Evolutionary conservation across 352 stramenopile species (phyloP), one percentile per base, ranked within the genome.

Genomic region (Phytophthora palmivora): DNA sequence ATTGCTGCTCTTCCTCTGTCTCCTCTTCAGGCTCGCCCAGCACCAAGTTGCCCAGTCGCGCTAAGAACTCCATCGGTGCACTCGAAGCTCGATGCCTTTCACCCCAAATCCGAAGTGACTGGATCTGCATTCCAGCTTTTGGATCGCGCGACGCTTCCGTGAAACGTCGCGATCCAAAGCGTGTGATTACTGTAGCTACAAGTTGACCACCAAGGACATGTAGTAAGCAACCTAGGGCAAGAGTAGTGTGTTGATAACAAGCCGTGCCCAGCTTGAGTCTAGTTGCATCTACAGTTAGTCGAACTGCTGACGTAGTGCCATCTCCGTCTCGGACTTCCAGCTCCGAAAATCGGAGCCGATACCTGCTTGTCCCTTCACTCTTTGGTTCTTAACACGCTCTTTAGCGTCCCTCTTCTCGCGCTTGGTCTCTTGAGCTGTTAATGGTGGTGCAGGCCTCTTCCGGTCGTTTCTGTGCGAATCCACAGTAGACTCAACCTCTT

Each of bases 241-340:
- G 3, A 6, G 6, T 3, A 28, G 24, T 28, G 3, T 28, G 24
- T 28, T 28, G 24, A 28, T 3, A 28, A 28, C 6, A 6, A 3
- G 3, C 24, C 24, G 24, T 6, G 24, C 6, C 24, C 3, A 28
- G 24, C 24, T 28, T 6, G 24, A 3, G 24, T 28, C 24, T 12
- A 18, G 38, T 11, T 44, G 26, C n/a, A 53, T 47, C 41, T 45
- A n/a, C 14, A 6, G 14, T 58, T 67, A 95, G 58, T 91, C 81
- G 46, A 87, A 95, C 43, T 91, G 78, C 67, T 95, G 87, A 1
- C 87, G 74, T 49, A 93, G 56, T 8, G 67, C 55, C 87, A 95
- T 95, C 72, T 94, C 87, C 8, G 79, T 80, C 58, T 95, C 87
- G 22, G 78, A 87, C 52, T 92, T 90, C 87, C 87, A 95, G 21